A percentile compares a stretch with the other conserved stretches of the same genome.
Conservation (phyloP, 2,329 filamentous ascomycete species). For the Verticillium albo-atrum region DNA sequence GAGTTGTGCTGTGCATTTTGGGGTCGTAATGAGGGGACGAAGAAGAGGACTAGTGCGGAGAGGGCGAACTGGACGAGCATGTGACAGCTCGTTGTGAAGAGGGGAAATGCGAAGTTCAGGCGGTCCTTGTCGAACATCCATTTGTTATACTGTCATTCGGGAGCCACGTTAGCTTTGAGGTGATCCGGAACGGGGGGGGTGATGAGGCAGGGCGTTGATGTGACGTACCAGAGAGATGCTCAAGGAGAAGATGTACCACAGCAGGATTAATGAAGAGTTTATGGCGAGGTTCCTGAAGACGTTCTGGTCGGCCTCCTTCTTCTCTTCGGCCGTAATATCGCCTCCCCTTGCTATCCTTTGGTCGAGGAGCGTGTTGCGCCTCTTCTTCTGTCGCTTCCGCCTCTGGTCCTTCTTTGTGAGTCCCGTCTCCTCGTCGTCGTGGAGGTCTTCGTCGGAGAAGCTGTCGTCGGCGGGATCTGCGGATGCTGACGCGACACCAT, state of each 20-base stretch:
- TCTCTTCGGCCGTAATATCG: slow-evolving; percentile 64
- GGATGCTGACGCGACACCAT: slow-evolving; percentile 16
- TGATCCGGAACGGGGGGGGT: not conserved
- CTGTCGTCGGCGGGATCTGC: slow-evolving; percentile 43
- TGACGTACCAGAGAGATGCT: slow-evolving; percentile 76
- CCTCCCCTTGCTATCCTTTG: slow-evolving; percentile 61
- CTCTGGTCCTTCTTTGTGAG: slow-evolving; percentile 70
- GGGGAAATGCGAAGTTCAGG: slow-evolving; percentile 86
- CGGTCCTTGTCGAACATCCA: slow-evolving; percentile 94
- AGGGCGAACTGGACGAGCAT: slow-evolving; percentile 93
- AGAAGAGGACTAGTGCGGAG: slow-evolving; percentile 70
- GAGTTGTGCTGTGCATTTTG: slow-evolving; percentile 38
- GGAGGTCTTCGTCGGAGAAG: slow-evolving; percentile 66
- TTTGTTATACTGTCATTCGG: slow-evolving; percentile 82
- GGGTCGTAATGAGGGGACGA: slow-evolving; percentile 79
- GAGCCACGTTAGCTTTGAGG: slow-evolving; percentile 19
- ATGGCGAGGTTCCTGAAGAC: slow-evolving; percentile 65
- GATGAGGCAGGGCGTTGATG: no score
- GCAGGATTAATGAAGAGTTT: slow-evolving; percentile 74
- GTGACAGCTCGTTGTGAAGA: slow-evolving; percentile 92
- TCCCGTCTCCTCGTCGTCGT: slow-evolving; percentile 87
- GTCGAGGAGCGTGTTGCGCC: slow-evolving; percentile 64
- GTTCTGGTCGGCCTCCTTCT: slow-evolving; percentile 69
- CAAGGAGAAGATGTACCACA: slow-evolving; percentile 91
- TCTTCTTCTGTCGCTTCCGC: slow-evolving; percentile 61